Conservation (phyloP, 345 rosid genomes). For the Eucalyptus paniculata region DNA sequence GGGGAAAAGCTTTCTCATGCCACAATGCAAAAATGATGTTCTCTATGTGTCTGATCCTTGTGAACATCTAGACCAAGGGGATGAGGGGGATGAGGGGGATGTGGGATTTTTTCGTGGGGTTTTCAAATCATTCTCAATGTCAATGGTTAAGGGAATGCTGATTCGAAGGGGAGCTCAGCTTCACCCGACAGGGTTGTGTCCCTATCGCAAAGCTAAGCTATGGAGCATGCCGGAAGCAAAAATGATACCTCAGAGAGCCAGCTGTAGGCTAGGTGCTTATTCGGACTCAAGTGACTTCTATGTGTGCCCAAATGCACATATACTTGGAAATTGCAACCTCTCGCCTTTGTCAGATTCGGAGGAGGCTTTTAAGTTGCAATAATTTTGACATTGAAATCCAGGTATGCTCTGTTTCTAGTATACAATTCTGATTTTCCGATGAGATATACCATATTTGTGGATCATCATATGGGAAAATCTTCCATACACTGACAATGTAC, state of each 20-base stretch:
- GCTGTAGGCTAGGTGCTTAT: slow-evolving; percentile 86
- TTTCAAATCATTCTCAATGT: slow-evolving; percentile 73
- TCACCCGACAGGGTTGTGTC: slow-evolving; percentile 81
- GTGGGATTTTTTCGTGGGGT: slow-evolving; percentile 89
- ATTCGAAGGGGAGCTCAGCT: slow-evolving; percentile 48
- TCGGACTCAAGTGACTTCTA: slow-evolving; percentile 78
- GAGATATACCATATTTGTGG: neutral
- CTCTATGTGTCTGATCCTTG: slow-evolving; percentile 94
- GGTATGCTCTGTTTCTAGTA: slow-evolving; percentile 8
- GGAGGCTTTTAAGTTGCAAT: slow-evolving; percentile 55
- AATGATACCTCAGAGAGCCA: slow-evolving; percentile 92
- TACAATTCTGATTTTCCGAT: neutral
- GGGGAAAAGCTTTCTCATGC: slow-evolving; percentile 86
- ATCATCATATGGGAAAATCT: neutral
- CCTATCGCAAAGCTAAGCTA: slow-evolving; percentile 81
- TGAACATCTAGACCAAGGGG: slow-evolving; percentile 93
- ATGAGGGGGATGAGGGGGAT: slow-evolving; percentile 94
- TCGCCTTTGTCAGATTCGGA: slow-evolving; percentile 84
- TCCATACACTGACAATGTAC: neutral
- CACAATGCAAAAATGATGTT: slow-evolving; percentile 75
- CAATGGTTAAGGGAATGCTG: slow-evolving; percentile 70
- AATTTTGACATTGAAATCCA: neutral
- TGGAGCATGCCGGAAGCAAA: slow-evolving; percentile 91
- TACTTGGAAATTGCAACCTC: slow-evolving; percentile 87
- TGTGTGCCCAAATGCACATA: slow-evolving; percentile 88